Evolutionary conservation across 106 monocot genomes (phyloP), one percentile per base, ranked within the genome.

Genomic region (Acorus gramineus): DNA sequence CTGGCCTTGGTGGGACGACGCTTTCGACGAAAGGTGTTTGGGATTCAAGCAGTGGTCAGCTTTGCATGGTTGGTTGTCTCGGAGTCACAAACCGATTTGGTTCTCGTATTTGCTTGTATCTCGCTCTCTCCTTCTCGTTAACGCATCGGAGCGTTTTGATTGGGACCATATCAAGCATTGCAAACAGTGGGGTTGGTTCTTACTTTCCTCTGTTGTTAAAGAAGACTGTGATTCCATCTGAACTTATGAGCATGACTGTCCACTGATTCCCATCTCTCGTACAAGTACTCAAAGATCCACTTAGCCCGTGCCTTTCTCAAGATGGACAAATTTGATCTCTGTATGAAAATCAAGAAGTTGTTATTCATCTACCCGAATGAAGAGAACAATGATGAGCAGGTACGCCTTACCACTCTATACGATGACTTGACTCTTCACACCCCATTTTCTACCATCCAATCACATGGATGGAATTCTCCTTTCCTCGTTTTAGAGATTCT

Each of bases 41-140:
- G 88, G 73, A 69, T 62, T 72, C 81, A 11, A 62, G 72, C 13
- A 4, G 57, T 52, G 88, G 88, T 7, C 88, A 84, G 50, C 81
- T 89, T 14, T 89, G 88, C 81, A 89, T 89, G 88, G 79, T 84
- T n/a, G 84, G 81, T 7, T 89, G 88, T 61, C 57, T 81, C 8
- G 84, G 76, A 42, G 56, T 50, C 11, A 61, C 60, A 54, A 49
- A 65, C 8, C n/a, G 52, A 50, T 89, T 84, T 58, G 3, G 71
- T 49, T 79, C 76, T 43, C 84, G 88, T 52, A 66, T 89, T n/a
- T 84, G 78, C 46, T 69, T 89, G 43, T 89, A 89, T 62, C 11
- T 89, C 60, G 76, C 76, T 2, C 68, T 60, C 45, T 75, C 78
- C 42, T 84, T 84, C 67, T 84, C 84, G 2, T 76, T 84, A 56